These are phyloP conservation scores for Tagetes patula DNA, from an alignment of 129 eudicot species.

Conservation along the genomic window DNA sequence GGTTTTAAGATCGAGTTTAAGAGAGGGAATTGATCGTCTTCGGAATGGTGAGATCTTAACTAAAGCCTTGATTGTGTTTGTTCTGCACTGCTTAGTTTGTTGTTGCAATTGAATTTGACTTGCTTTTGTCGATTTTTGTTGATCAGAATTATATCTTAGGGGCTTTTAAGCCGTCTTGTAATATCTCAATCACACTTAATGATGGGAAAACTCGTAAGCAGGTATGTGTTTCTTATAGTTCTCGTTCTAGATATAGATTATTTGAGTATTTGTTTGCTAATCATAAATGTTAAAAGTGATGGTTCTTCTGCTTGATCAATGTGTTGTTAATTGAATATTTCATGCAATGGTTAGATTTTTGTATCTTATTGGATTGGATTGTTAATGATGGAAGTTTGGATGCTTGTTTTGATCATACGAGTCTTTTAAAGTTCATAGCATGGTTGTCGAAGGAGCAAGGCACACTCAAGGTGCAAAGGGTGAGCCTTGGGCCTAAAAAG, in stretches of 20 bases:
- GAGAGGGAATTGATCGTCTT: constrained; percentile 17
- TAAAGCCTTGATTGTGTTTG: background rate
- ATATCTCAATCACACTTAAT: constrained; percentile 63
- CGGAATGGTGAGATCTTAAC: constrained; percentile 40
- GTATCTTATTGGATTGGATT: background rate
- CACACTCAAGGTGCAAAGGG: too few species aligned
- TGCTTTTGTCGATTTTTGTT: constrained; percentile 17
- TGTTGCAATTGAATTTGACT: constrained; percentile 23
- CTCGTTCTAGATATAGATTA: constrained; percentile 14
- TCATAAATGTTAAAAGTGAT: background rate
- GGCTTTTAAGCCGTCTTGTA: constrained; percentile 92
- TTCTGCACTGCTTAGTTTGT: background rate
- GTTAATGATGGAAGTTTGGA: constrained; percentile 6
- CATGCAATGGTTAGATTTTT: background rate
- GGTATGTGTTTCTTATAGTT: constrained; percentile 41
- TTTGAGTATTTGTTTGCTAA: constrained; percentile 6
- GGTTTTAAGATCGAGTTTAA: constrained; percentile 23
- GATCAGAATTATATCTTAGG: constrained; percentile 84
- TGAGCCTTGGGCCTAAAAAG: too few species aligned
- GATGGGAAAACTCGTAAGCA: constrained; percentile 94
- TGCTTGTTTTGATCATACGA: too few species aligned
- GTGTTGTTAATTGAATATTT: background rate
- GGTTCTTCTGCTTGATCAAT: constrained; percentile 1
- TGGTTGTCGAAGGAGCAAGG: too few species aligned
- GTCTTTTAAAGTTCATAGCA: too few species aligned